Evolutionary conservation across 805 yeast genomes (phyloP), one percentile per base, ranked within the genome.

Genomic region (Saturnispora bothae): DNA sequence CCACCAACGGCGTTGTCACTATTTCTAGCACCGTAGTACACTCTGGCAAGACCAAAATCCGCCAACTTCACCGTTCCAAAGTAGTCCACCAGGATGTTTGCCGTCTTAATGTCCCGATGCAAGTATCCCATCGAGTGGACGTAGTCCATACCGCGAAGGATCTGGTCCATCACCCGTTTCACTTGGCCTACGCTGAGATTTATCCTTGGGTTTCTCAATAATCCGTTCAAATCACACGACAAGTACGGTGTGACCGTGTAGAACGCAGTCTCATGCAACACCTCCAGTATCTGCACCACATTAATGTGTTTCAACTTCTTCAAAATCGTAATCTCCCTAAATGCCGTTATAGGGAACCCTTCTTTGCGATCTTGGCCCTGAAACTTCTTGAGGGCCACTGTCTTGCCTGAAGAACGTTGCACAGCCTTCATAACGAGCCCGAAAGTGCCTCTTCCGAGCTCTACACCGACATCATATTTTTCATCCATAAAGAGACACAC

Each of bases 91-190:
- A 92, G 68, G 25, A 92, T 82, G 51, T 92, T 92, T n/a, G 98
- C 95, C 0, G 97, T 86, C 58, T 92, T 92, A 42, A 92, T 83
- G 53, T 92, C 99, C 41, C 99, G 69, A 57, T 92, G 99, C 56
- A 80, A 49, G 52, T 68, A 68, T 46, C 71, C 59, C 46, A 60
- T 49, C 33, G 54, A 61, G 59, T 92, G 99, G 22, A 92, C 73
- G 52, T 78, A 92, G 43, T 82, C 74, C 28, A 92, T 68, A 6
- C 97, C 98, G 38, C 66, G 63, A 6, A 94, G 63, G 28, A 92
- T 59, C 59, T 92, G 98, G 19, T 56, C 49, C 78, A 85, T 71
- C 39, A 92, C 69, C 50, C 92, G 79, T 57, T 94, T 94, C 48
- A 83, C 81, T 47, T 84, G 88, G 0, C 81, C 61, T 18, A 77